Percentiles rank a stretch among this genome's conserved stretches.
These are phyloP conservation scores for Ogataea hybrid DNA, from an alignment of 1,139 yeast species.

Conservation along the genomic window DNA sequence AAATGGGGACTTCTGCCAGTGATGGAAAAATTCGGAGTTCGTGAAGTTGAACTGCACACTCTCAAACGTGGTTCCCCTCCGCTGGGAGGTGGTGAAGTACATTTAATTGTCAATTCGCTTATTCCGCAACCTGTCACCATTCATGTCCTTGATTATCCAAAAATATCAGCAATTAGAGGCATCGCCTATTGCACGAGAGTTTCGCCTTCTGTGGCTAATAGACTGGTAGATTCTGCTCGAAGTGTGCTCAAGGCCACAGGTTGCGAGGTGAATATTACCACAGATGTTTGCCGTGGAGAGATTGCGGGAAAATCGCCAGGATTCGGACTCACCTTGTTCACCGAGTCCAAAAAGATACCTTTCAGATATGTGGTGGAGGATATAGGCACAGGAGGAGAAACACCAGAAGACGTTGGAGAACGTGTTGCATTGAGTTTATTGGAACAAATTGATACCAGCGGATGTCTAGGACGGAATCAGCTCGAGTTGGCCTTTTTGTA, in stretches of 20 bases:
- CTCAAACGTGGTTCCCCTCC: conserved; percentile 94
- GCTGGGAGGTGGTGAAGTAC: conserved; percentile 94
- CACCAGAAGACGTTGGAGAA: conserved; percentile 88
- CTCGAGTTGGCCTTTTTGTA: conserved; percentile 63
- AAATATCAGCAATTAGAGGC: conserved; percentile 81
- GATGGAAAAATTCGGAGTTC: conserved; percentile 91
- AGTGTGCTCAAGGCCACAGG: conserved; percentile 68
- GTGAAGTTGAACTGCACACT: conserved; percentile 84
- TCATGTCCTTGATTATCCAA: conserved; percentile 77
- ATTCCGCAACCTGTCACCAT: conserved; percentile 83
- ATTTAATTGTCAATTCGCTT: conserved; percentile 75
- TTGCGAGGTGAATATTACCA: conserved; percentile 89
- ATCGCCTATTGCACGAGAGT: conserved; percentile 95
- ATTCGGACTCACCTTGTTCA: conserved; percentile 87
- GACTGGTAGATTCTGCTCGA: conserved; percentile 87
- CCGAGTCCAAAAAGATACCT: conserved; percentile 77
- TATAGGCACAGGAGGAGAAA: conserved; percentile 71
- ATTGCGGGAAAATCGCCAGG: conserved; percentile 97
- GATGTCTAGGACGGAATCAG: conserved; percentile 74
- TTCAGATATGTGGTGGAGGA: conserved; percentile 87
- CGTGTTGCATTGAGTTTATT: conserved; percentile 71
- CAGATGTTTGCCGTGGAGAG: conserved; percentile 97
- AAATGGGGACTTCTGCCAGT: conserved; percentile 90
- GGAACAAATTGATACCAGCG: conserved; percentile 70
- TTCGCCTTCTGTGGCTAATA: conserved; percentile 89